Conservation (phyloP, 371 early-diverging fungal species). For the Mucor piriformis region DNA sequence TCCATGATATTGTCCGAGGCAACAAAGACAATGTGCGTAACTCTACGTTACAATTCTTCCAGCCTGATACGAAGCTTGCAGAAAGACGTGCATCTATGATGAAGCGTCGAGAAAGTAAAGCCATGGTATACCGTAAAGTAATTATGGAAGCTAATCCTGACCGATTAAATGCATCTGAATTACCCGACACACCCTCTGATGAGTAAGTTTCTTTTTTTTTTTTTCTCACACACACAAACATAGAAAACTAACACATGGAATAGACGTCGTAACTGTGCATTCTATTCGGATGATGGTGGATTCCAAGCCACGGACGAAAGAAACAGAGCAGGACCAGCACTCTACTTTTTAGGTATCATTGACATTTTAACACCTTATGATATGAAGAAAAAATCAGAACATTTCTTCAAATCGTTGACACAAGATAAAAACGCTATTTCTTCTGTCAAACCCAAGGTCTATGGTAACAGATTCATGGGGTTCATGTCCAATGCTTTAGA, state of each 20-base stretch:
- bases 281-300: conserved; percentile 93
- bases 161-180: conserved; percentile 55
- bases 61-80: conserved; percentile 55
- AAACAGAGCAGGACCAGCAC: conserved; percentile 63
- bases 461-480: conserved; percentile 79
- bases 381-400: conserved; percentile 85
- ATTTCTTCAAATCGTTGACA: conserved; percentile 82
- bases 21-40: conserved; percentile 87
- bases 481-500: conserved; percentile 39
- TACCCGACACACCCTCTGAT: conserved; percentile 50
- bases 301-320: conserved; percentile 78
- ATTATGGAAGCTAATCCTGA: conserved; percentile 74
- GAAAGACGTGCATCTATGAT: conserved; percentile 43
- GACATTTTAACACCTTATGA: conserved; percentile 98
- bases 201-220: conserved; percentile 36
- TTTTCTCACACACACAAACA: not conserved
- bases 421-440: conserved; percentile 83
- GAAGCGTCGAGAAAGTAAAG: conserved; percentile 63
- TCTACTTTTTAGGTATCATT: conserved; percentile 95
- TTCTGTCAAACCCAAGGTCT: conserved; percentile 86
- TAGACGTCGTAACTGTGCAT: conserved; percentile 72
- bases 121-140: conserved; percentile 69
- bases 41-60: conserved; percentile 72
- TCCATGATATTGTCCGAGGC: conserved; percentile 82
- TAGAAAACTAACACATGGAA: conserved; percentile 1